phyloP scores from a whole-genome alignment of 768 basidiomycete species.

The Terana coerulea region DNA sequence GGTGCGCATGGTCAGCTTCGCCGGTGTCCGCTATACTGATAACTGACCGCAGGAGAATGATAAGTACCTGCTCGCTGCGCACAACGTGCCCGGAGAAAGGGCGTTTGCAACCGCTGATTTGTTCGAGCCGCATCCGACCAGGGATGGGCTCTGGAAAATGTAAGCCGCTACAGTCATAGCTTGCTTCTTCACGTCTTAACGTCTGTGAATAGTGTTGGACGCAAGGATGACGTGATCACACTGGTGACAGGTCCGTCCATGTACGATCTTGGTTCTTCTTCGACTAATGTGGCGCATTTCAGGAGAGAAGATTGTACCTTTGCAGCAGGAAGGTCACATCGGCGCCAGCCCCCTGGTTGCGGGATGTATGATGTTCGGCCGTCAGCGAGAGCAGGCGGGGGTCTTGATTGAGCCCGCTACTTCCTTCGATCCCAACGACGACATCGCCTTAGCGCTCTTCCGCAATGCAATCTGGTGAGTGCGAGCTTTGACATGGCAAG shows the following conservation, averaged over 20 bases:
- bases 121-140: constrained; percentile 7
- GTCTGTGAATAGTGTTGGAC: not conserved
- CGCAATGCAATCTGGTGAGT: constrained; percentile 11
- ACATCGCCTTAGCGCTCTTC: constrained; percentile 2
- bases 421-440: constrained; percentile 21
- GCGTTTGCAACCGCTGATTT: constrained; percentile 10
- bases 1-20: not conserved
- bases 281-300: not conserved
- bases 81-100: constrained; percentile 11
- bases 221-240: constrained; percentile 7
- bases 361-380: constrained; percentile 36
- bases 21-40: constrained; percentile 2
- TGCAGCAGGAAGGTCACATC: constrained; percentile 31
- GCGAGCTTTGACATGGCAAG: not conserved
- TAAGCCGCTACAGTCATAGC: not conserved
- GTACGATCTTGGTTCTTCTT: not conserved
- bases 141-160: constrained; percentile 7
- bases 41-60: not conserved
- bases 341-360: constrained; percentile 24
- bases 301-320: constrained; percentile 14
- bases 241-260: constrained; percentile 1
- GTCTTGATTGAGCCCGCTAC: constrained; percentile 33
- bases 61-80: not conserved
- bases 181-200: not conserved
- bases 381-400: constrained; percentile 33